Evolutionary conservation across 2,329 filamentous ascomycete species (phyloP), one percentile per base, ranked within the genome.

Genomic region (Colletotrichum camelliae): DNA sequence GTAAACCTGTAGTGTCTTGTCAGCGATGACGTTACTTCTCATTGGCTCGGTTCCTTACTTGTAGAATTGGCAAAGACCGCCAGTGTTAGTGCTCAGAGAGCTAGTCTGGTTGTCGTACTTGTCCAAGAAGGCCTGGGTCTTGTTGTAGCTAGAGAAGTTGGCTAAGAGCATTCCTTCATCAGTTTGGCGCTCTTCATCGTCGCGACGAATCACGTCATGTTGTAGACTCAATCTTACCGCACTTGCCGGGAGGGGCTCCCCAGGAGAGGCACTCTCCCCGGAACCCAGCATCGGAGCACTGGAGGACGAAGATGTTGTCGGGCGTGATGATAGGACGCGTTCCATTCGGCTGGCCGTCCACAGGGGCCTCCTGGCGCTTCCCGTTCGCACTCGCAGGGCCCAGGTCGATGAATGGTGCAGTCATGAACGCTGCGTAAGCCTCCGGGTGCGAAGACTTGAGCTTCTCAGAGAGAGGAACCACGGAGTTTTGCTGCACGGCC

Each of bases 41-140:
- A 37, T 16, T 24, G 12, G 18, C 7, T 15, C 29, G 16, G 2
- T 4, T 9, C 31, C 57, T 57, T 61, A 73, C 64, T 76, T 76
- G 55, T 76, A 76, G 35, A 76, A 74, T 29, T 76, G 74, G 16
- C 74, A 76, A 5, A 69, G 48, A 18, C 74, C 74, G 3, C 74
- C 74, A 4, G 70, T 76, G 65, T 76, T 76, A 6, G 74, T 65
- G 29, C 74, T 76, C 35, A 76, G 35, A 1, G 70, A 73, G 24
- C 62, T 73, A 2, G 74, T 76, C 35, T 76, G 70, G 21, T 76
- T 76, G 3, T 76, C 74, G 2, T 55, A 76, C 58, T 76, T 68
- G 29, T 76, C 35, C 18, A 74, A 10, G 35, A 76, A 76, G 4
- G 55, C 18, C 64, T 65, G 70, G 1, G 29, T 73, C 4, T 37